Conservation (phyloP, 805 yeast genomes). For the Jamesozyma jinghongensis region DNA sequence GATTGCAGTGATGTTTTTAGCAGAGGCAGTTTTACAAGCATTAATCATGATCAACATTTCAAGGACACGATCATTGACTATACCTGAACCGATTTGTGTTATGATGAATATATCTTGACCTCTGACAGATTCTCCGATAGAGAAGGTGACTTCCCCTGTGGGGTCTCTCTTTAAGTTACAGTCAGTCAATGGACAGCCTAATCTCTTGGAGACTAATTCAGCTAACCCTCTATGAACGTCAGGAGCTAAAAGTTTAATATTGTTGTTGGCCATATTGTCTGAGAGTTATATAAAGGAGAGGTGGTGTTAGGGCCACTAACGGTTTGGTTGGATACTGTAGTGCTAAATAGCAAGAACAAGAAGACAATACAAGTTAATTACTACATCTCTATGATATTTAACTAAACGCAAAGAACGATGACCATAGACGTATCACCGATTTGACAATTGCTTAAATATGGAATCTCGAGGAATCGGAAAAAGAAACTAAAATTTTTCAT, state of each 20-base stretch:
- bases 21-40: constrained; percentile 77
- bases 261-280: constrained; percentile 58
- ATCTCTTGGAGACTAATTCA: constrained; percentile 53
- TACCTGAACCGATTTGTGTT: constrained; percentile 72
- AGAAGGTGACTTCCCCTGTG: constrained; percentile 65
- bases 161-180: constrained; percentile 57
- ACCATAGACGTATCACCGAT: too few relatives aligned
- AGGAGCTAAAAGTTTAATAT: constrained; percentile 58
- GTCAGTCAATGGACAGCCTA: constrained; percentile 54
- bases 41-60: constrained; percentile 71
- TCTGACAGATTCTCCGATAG: constrained; percentile 73
- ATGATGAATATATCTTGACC: constrained; percentile 77
- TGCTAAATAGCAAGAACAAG: neutral
- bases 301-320: neutral
- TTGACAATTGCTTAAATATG: too few relatives aligned
- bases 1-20: constrained; percentile 73
- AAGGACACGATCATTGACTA: constrained; percentile 64
- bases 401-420: too few relatives aligned
- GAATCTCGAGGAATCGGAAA: too few relatives aligned
- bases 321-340: neutral
- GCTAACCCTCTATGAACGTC: constrained; percentile 63
- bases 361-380: neutral
- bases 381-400: too few relatives aligned
- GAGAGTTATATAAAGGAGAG: neutral
- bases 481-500: too few relatives aligned